A percentile compares a stretch with the other conserved stretches of the same genome.
These are phyloP conservation scores for Stachybotrys chlorohalonatus DNA, from an alignment of 2,329 filamentous ascomycete genomes.

Conservation along the genomic window DNA sequence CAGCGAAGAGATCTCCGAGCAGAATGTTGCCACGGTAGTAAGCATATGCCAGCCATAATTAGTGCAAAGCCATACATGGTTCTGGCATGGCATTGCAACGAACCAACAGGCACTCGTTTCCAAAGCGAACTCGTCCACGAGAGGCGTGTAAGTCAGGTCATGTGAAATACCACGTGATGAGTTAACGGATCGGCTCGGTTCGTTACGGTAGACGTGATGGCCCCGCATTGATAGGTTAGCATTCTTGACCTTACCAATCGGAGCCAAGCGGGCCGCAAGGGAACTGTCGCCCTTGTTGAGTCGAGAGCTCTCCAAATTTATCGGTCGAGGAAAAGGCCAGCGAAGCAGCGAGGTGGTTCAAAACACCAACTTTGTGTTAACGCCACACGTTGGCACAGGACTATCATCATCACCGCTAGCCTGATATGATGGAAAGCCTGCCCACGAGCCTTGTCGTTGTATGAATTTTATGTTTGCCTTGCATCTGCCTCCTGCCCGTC, in stretches of 20 bases:
- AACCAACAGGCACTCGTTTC: not conserved
- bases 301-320: not conserved
- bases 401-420: not conserved
- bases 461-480: not conserved
- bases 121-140: not conserved
- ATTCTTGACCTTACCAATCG: slow-evolving; percentile 13
- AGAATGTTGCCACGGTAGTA: too few relatives aligned
- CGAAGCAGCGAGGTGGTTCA: slow-evolving; percentile 11
- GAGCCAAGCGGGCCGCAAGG: slow-evolving; percentile 10
- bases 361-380: not conserved
- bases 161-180: not conserved
- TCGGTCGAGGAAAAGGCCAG: slow-evolving; percentile 15
- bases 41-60: too few relatives aligned
- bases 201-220: slow-evolving; percentile 9
- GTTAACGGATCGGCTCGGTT: not conserved
- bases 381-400: not conserved
- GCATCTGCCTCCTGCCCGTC: not conserved
- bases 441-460: not conserved
- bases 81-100: not conserved
- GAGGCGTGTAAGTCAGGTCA: not conserved
- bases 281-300: not conserved
- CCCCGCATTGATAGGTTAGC: not conserved
- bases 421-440: not conserved
- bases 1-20: too few relatives aligned
- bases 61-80: too few relatives aligned